Conservation (phyloP, 345 rosid genomes). For the Eucalyptus microcorys region DNA sequence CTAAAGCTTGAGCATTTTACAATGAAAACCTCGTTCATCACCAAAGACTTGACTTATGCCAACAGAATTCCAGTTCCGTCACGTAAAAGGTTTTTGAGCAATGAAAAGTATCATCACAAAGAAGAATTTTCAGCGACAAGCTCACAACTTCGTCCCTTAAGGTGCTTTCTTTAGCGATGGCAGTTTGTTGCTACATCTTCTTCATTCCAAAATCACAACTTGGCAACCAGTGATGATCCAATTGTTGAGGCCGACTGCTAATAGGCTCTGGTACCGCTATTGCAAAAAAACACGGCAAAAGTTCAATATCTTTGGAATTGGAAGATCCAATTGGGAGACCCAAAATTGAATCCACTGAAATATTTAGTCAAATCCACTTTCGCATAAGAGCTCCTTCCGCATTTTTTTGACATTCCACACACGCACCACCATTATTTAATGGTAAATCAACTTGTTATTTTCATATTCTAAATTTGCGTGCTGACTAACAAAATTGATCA, state of each 20-base stretch:
- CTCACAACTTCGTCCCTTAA: neutral
- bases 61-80: neutral
- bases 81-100: neutral
- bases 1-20: neutral
- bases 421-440: neutral
- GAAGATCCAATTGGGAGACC: neutral
- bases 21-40: neutral
- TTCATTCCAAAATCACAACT: neutral
- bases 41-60: neutral
- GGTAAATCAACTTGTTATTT: neutral
- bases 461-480: neutral
- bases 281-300: neutral
- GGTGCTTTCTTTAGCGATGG: neutral
- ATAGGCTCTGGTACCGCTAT: neutral
- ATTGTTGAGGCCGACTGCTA: too few relatives aligned
- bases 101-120: neutral
- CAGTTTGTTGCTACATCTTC: neutral
- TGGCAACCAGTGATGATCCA: neutral
- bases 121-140: neutral
- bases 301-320: neutral
- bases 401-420: neutral
- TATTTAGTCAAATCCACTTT: neutral
- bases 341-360: neutral
- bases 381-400: neutral
- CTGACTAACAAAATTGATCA: neutral